phyloP scores from a whole-genome alignment of 192 early-diverging fungal species.

The Coemansia sp. region DNA sequence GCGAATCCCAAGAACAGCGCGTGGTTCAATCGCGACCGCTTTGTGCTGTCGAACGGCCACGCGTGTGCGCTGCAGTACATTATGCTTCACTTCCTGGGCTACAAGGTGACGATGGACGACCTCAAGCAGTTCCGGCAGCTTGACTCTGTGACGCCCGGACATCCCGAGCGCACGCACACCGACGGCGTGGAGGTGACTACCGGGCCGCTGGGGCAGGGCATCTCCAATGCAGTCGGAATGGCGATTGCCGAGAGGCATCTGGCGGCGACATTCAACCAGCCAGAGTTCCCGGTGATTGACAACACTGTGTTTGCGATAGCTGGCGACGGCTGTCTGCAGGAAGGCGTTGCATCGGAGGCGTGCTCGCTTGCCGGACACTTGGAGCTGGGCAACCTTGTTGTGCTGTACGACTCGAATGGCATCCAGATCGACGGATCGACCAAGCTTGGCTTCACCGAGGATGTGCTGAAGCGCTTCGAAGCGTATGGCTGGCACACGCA shows the following conservation, averaged over 20 bases:
- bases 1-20: conserved; percentile 85
- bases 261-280: conserved; percentile 89
- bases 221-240: conserved; percentile 90
- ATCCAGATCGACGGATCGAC: conserved; percentile 93
- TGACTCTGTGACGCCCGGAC: conserved; percentile 87
- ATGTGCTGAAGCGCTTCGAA: conserved; percentile 84
- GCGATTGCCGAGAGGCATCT: conserved; percentile 87
- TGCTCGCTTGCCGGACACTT: conserved; percentile 89
- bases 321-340: conserved; percentile 98
- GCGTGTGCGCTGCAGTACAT: conserved; percentile 93
- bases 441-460: conserved; percentile 87
- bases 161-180: conserved; percentile 89
- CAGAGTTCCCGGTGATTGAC: conserved; percentile 81
- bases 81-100: conserved; percentile 85
- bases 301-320: conserved; percentile 82
- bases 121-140: conserved; percentile 89
- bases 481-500: conserved; percentile 94
- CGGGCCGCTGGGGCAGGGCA: conserved; percentile 93
- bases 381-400: conserved; percentile 92
- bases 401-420: conserved; percentile 95
- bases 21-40: conserved; percentile 96
- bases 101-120: conserved; percentile 86
- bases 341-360: conserved; percentile 93
- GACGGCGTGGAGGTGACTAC: conserved; percentile 96
- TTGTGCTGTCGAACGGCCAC: conserved; percentile 97